Evolutionary conservation across 768 basidiomycete species (phyloP), one percentile per base, ranked within the genome.

Genomic region (Naganishia friedmannii): DNA sequence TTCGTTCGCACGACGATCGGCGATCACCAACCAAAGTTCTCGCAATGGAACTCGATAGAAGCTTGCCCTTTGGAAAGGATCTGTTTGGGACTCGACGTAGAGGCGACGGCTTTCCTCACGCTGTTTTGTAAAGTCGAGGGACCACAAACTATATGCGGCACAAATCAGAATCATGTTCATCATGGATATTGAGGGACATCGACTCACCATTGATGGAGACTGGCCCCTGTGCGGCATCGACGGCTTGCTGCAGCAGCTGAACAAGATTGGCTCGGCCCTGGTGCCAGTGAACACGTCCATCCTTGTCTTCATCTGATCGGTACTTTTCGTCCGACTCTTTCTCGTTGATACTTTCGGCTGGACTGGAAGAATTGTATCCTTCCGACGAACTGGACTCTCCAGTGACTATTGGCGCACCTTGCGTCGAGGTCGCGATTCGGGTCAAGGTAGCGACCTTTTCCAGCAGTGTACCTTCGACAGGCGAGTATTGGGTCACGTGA

Each of bases 401-500:
- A 17, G n/a, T 17, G 12, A 23, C 15, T 17, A 8, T 19, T 29
- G 45, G 45, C 6, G 34, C 65, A 8, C 13, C 15, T 42, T 42
- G 42, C 42, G 42, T 42, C 42, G 42, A 42, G 42, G 29, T 32
- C 31, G 53, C 39, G 53, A 46, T 21, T 58, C 73, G 53, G 15
- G 60, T 63, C 23, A 63, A 29, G 39, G 53, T 56, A 19, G 46
- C 60, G 12, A 53, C 66, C 26, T 63, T 42, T 42, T 39, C 72
- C 13, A 57, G 51, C 45, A 53, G 51, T 17, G 46, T 67, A 3
- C 72, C 68, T 53, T 69, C 73, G 19, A 66, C 71, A 0, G 58
- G 85, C 63, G 83, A 69, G 55, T 58, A 56, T n/a, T 60, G 53
- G 6, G 68, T 69, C 4, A 70, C 46, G 42, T 68, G 53, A 28